Evolutionary conservation across 225 moss, liverwort and hornwort species (phyloP), one percentile per base, ranked within the genome.

Genomic region (Neckera pumila): DNA sequence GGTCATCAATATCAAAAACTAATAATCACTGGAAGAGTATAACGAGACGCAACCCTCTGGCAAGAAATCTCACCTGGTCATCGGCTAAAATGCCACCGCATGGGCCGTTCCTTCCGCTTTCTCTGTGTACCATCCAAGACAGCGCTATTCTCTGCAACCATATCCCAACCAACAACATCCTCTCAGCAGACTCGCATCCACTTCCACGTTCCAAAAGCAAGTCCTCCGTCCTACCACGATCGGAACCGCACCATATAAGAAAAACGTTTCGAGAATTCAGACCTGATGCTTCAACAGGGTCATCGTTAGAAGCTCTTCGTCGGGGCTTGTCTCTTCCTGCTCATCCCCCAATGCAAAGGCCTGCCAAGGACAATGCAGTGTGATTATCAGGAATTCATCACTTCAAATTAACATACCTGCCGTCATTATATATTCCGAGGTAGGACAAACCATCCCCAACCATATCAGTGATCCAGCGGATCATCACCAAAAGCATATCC

Each of bases 261-360:
- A 60, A 83, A 33, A 43, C 42, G 47, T 36, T 65, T 45, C 54
- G 25, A 79, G 34, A 38, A 71, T 81, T 65, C 83, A 78, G 33
- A 97, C 99, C 95, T 99, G 99, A 90, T 99, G 99, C 89, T 95
- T 99, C 61, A 99, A 89, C 86, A 99, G 95, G 63, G 94, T 90
- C 84, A 96, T 95, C 76, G 93, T 81, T 72, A 99, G 82, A 61
- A 96, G 94, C 38, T 94, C 93, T 78, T 93, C 93, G 72, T 95
- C 96, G 54, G 93, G 94, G 80, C 79, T 86, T 40, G 93, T 84
- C 89, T 99, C 99, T 82, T 94, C 96, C 81, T 86, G 91, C 84
- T 92, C 91, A 86, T 96, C 96, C 81, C 86, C 94, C 78, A 94
- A 80, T 76, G 91, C 91, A 77, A 94, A 89, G 66, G 91, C 92